Conservation (phyloP, 441 rosid species). For the Eruca vesicaria region DNA sequence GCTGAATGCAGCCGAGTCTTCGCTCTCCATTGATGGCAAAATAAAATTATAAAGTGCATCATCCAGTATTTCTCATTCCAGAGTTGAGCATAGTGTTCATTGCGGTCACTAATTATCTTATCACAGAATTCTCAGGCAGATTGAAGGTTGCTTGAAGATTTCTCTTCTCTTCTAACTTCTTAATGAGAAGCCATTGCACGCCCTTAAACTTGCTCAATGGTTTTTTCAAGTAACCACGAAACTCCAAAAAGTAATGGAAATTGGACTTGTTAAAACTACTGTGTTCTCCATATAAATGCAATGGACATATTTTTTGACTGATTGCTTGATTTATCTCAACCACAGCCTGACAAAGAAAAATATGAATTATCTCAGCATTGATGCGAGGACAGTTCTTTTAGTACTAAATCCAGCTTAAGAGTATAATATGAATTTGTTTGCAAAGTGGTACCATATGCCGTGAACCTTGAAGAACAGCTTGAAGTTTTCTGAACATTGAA, state of each 20-base stretch:
- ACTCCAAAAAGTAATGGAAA: slow-evolving; percentile 85
- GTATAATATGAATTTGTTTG: too few relatives aligned
- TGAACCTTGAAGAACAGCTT: slow-evolving; percentile 89
- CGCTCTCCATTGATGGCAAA: slow-evolving; percentile 91
- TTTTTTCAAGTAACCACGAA: slow-evolving; percentile 90
- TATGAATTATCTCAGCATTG: slow-evolving; percentile 17
- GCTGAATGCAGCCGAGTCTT: slow-evolving; percentile 70
- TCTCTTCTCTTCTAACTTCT: slow-evolving; percentile 97
- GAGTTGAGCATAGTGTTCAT: slow-evolving; percentile 61
- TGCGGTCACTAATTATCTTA: slow-evolving; percentile 53
- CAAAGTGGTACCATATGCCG: too few relatives aligned
- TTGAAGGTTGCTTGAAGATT: slow-evolving; percentile 81
- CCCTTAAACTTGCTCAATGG: slow-evolving; percentile 81
- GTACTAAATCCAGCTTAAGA: too few relatives aligned
- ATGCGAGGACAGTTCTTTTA: background rate
- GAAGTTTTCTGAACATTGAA: slow-evolving; percentile 84
- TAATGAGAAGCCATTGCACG: slow-evolving; percentile 97
- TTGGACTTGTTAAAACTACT: slow-evolving; percentile 82
- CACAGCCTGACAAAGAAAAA: slow-evolving; percentile 45
- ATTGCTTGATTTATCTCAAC: too few relatives aligned
- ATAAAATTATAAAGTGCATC: slow-evolving; percentile 78
- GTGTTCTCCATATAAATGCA: too few relatives aligned
- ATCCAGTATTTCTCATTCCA: too few relatives aligned
- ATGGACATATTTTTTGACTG: too few relatives aligned
- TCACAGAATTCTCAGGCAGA: slow-evolving; percentile 62